Percentiles rank a stretch among this genome's conserved stretches.
Conservation (phyloP, 768 basidiomycete genomes). For the Galerina marginata region DNA sequence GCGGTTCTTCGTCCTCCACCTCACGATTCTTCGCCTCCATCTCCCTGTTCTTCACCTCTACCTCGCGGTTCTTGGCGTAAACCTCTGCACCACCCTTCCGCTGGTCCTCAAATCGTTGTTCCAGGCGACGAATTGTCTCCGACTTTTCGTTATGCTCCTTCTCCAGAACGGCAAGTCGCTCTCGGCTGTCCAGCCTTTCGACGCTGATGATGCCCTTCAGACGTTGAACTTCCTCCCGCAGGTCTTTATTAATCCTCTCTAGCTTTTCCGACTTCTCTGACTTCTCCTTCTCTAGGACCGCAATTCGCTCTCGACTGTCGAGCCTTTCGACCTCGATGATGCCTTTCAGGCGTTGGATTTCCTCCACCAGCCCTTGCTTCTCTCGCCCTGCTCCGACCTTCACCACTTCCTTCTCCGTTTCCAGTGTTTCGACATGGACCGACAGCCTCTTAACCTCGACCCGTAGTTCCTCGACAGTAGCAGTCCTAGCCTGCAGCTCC, state of each 20-base stretch:
- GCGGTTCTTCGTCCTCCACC: background rate
- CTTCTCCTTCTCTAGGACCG: slow-evolving; percentile 27
- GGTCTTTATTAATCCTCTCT: background rate
- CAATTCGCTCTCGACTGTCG: slow-evolving; percentile 13
- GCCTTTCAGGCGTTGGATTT: slow-evolving; percentile 17
- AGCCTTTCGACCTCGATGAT: slow-evolving; percentile 18
- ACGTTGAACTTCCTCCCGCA: slow-evolving; percentile 5
- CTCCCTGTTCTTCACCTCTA: slow-evolving; percentile 17
- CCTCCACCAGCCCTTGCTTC: slow-evolving; percentile 17
- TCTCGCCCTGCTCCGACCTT: slow-evolving; percentile 4
- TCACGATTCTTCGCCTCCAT: background rate
- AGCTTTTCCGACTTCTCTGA: slow-evolving; percentile 5
- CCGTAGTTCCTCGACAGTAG: slow-evolving; percentile 12
- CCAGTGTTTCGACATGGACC: slow-evolving; percentile 13
- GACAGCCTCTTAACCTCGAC: slow-evolving; percentile 6
- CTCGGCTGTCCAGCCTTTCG: slow-evolving; percentile 17
- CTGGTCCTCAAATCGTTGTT: background rate
- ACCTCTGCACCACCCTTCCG: background rate
- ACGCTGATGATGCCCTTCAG: slow-evolving; percentile 19
- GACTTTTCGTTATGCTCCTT: slow-evolving; percentile 22
- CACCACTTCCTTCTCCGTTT: slow-evolving; percentile 15
- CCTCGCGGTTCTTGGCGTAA: slow-evolving; percentile 9
- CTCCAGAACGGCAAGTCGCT: slow-evolving; percentile 26
- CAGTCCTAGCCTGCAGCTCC: slow-evolving; percentile 13
- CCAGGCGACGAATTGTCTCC: background rate